Percentiles rank a stretch among this genome's conserved stretches.
These are phyloP conservation scores for Heritiera fomes DNA, from an alignment of 345 rosid species.

Conservation along the genomic window DNA sequence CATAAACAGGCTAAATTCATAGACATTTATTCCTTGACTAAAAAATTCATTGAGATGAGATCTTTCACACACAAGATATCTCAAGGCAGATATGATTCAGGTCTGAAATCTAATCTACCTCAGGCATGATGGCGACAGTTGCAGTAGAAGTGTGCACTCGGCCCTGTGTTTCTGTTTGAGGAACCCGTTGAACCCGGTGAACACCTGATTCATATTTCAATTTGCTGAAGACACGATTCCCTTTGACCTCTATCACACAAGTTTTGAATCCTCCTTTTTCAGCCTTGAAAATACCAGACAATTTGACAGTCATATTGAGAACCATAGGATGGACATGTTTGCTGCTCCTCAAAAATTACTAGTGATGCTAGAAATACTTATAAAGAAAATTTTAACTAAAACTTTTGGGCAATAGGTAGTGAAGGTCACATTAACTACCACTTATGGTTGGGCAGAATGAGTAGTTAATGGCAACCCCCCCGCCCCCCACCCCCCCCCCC, in stretches of 20 bases:
- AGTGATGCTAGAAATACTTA: constrained; percentile 1
- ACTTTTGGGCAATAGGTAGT: background rate
- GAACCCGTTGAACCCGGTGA: constrained; percentile 94
- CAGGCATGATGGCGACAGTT: constrained; percentile 97
- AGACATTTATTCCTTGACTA: background rate
- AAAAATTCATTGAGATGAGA: constrained; percentile 1
- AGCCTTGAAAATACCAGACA: constrained; percentile 52
- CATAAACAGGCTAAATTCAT: background rate
- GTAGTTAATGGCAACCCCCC: background rate
- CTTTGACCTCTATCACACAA: constrained; percentile 87
- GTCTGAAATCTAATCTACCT: constrained; percentile 46
- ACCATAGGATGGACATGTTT: constrained; percentile 13
- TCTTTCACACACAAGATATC: constrained; percentile 9
- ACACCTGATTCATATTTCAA: constrained; percentile 95
- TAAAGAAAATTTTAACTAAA: background rate
- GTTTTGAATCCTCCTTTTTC: constrained; percentile 96
- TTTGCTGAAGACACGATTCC: constrained; percentile 88
- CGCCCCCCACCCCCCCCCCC: too few relatives aligned
- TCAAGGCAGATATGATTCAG: background rate
- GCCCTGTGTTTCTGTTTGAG: constrained; percentile 94
- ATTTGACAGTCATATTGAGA: constrained; percentile 19
- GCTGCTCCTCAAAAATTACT: background rate
- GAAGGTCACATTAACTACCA: background rate
- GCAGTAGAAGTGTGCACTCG: constrained; percentile 98
- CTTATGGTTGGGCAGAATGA: background rate